Base-by-base conservation (phyloP, 495 filamentous ascomycete species). In the Penicillium fimorum region DNA sequence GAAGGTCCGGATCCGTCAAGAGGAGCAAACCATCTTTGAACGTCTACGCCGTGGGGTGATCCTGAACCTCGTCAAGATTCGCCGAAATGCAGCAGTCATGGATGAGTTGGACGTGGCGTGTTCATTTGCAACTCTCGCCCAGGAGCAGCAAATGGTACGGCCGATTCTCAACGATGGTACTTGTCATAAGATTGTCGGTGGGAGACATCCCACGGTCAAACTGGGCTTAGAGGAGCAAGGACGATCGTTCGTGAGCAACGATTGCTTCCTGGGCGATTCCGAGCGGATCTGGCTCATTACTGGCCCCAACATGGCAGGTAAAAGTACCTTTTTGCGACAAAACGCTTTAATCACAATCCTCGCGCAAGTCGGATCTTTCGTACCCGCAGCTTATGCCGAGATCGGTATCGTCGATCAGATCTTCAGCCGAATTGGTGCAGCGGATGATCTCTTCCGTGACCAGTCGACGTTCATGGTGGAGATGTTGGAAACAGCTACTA, bases 261-360 rank as follows among this genome's bases (percentile, higher is more conserved):
- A 96, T 71, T 95, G 91, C 76, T 79, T 88, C 42, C 71, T 97
- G 15, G 88, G 87, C 18, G 79, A 77, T 24, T 63, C 76, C 38
- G 88, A 93, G 60, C 77, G 82, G 4, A 80, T 92, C 41, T 93
- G 90, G 87, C 81, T 98, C 25, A 89, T 98, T 59, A 97, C 93
- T 1, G 94, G 94, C 0, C 94, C 95, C n/a, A 98, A 98, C 75
- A 98, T 98, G 94, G 95, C 87, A 6, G 94, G 94, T 29, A 98
- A 98, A 73, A 91, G 86, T 66, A 98, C 94, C 0, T 98, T 95
- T 65, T 77, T 98, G 3, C 86, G 95, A 2, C 94, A 97, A 55
- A 97, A 96, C 72, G 94, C 94, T 1, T 76, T 98, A 53, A 95
- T 97, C 62, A 89, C 88, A 5, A 90, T 98, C 53, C 82, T 98